Conservation (phyloP, 768 basidiomycete genomes). For the Exsudoporus frostii region DNA sequence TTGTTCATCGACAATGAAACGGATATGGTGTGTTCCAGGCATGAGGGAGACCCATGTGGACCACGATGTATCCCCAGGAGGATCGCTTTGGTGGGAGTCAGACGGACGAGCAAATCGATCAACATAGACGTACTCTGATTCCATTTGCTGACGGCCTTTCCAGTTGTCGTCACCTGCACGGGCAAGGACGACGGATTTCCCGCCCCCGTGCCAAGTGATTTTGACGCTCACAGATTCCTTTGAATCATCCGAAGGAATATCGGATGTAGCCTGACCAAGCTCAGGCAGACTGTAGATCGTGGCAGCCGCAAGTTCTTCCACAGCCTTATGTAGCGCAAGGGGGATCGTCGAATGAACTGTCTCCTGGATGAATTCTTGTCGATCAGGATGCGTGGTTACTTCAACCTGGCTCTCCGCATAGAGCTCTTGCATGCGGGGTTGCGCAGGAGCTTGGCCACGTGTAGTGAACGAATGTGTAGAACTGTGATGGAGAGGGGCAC, state of each 20-base stretch:
- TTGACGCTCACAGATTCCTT: constrained; percentile 40
- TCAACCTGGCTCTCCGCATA: constrained; percentile 38
- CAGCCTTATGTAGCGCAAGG: constrained; percentile 42
- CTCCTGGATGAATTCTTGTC: constrained; percentile 48
- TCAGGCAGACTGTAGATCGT: constrained; percentile 13
- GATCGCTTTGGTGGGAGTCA: constrained; percentile 25
- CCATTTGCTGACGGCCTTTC: constrained; percentile 67
- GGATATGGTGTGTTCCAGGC: constrained; percentile 91
- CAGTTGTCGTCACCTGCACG: constrained; percentile 74
- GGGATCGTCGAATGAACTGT: constrained; percentile 64
- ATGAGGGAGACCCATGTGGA: constrained; percentile 51
- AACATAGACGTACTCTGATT: constrained; percentile 49
- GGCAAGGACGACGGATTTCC: constrained; percentile 60
- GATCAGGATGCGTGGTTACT: constrained; percentile 28
- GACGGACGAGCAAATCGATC: constrained; percentile 5
- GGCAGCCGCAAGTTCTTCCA: constrained; percentile 23
- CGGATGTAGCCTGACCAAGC: constrained; percentile 18
- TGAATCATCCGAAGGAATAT: constrained; percentile 24
- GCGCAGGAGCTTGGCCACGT: constrained; percentile 32
- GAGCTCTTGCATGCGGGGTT: constrained; percentile 45
- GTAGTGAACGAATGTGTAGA: constrained; percentile 44
- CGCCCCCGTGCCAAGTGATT: constrained; percentile 66
- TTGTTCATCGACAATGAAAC: constrained; percentile 90
- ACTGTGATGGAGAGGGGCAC: constrained; percentile 36
- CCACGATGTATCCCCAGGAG: constrained; percentile 36